Conservation (phyloP, 257 asterid genomes). For the Solanum sitiens region DNA sequence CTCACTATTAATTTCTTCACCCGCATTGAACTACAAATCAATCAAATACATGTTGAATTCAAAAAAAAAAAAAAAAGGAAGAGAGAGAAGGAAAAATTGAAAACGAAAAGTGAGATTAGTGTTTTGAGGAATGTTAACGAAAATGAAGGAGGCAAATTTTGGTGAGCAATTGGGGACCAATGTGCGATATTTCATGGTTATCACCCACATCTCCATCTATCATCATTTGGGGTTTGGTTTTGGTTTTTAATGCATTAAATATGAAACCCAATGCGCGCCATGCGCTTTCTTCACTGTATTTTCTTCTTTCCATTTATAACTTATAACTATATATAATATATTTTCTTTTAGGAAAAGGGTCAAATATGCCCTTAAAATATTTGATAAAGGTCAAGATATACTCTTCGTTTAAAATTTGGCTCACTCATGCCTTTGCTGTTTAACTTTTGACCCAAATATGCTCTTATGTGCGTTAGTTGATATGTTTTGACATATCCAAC, state of each 20-base stretch:
- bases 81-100: not conserved
- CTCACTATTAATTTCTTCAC: not conserved
- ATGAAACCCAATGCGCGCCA: not conserved
- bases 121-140: not conserved
- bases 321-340: too few species aligned
- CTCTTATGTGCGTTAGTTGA: too few species aligned
- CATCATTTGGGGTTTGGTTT: not conserved
- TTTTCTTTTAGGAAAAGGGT: too few species aligned
- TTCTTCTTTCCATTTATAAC: not conserved
- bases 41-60: not conserved
- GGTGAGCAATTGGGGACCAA: not conserved
- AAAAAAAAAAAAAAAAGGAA: not conserved
- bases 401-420: too few species aligned
- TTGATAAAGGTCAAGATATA: too few species aligned
- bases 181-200: not conserved
- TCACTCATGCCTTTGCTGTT: too few species aligned
- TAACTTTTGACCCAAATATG: too few species aligned
- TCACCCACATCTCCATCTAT: not conserved
- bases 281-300: not conserved
- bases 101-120: not conserved
- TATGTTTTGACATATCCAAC: too few species aligned
- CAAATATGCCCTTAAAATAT: too few species aligned
- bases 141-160: not conserved
- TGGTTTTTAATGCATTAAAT: not conserved
- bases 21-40: not conserved